Evolutionary conservation across 768 basidiomycete genomes (phyloP), one percentile per base, ranked within the genome.

Genomic region (Saitozyma podzolica): DNA sequence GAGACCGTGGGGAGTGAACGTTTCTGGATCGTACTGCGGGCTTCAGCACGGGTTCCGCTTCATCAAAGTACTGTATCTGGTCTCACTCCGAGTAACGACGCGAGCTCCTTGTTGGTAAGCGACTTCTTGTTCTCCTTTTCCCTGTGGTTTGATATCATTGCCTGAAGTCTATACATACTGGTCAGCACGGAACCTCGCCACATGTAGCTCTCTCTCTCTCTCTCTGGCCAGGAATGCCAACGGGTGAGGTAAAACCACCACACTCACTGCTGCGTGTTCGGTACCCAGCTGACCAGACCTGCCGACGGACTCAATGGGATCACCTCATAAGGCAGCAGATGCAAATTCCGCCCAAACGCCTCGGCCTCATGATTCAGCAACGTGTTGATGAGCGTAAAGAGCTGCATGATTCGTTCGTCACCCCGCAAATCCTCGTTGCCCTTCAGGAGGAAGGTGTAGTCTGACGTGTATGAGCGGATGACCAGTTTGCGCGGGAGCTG

Each of bases 341-440:
- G 75, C 37, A 79, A 61, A 52, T 79, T 77, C 10, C 78, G 63
- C 20, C 60, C 51, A 56, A 78, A 79, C 2, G 78, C 73, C 40
- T 77, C 76, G 6, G 57, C 50, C 41, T 75, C 66, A 52, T 77
- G 76, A 43, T 71, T 75, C 40, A 79, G 65, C 43, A 79, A 57
- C 0, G 70, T 72, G 49, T 79, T 79, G 63, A 77, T 71, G 14
- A 79, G 65, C 3, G 69, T 73, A 60, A 79, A 76, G 9, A 79
- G 66, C 63, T 79, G 78, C 78, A 79, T 79, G 53, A 79, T 76
- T 14, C 76, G 65, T 58, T 79, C 76, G 56, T 79, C 78, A 8
- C 75, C 76, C 49, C 78, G 61, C 3, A 77, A 61, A 58, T 73
- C 74, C 47, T 76, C 74, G 52, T 73, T 76, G 3, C 72, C 78